These are phyloP conservation scores for Diplodia intermedia DNA, from an alignment of 2,329 filamentous ascomycete genomes.

Conservation along the genomic window DNA sequence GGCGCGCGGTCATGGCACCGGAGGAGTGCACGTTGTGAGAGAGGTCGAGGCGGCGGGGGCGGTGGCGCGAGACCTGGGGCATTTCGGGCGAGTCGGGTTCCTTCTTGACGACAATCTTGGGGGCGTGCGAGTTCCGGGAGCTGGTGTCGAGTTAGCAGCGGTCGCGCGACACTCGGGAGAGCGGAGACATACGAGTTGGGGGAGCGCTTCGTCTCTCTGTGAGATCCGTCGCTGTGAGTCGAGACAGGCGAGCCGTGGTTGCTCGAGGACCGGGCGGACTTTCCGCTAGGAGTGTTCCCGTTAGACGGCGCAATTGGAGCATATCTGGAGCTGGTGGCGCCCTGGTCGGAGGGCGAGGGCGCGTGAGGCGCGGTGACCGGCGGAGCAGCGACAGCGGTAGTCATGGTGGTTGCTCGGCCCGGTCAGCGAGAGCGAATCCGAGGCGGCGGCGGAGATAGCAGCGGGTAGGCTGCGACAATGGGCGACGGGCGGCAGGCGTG, in stretches of 20 bases:
- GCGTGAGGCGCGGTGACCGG: slow-evolving; percentile 49
- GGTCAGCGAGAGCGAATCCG: slow-evolving; percentile 18
- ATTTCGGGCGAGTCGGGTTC: slow-evolving; percentile 88
- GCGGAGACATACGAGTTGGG: slow-evolving; percentile 57
- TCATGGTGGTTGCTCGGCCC: slow-evolving; percentile 48
- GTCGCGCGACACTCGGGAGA: background rate
- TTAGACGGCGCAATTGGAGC: slow-evolving; percentile 53
- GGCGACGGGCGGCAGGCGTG: slow-evolving; percentile 33
- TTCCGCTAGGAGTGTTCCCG: slow-evolving; percentile 46
- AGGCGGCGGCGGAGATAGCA: background rate
- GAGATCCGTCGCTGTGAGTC: slow-evolving; percentile 45
- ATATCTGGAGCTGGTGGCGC: slow-evolving; percentile 40
- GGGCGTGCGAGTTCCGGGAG: slow-evolving; percentile 62
- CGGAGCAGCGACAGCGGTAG: slow-evolving; percentile 55
- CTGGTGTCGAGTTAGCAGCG: slow-evolving; percentile 44
- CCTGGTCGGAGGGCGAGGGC: slow-evolving; percentile 46
- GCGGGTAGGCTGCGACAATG: slow-evolving; percentile 37
- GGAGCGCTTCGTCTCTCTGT: slow-evolving; percentile 60
- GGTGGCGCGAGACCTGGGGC: slow-evolving; percentile 69
- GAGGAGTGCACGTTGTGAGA: slow-evolving; percentile 60
- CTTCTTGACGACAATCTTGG: slow-evolving; percentile 95
- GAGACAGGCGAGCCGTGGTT: slow-evolving; percentile 43
- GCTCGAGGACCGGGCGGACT: slow-evolving; percentile 49
- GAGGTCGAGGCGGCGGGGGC: slow-evolving; percentile 78
- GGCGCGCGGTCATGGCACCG: slow-evolving; percentile 65